These are phyloP conservation scores for Rhizophagus clarus DNA, from an alignment of 192 early-diverging fungal genomes.

Conservation along the genomic window DNA sequence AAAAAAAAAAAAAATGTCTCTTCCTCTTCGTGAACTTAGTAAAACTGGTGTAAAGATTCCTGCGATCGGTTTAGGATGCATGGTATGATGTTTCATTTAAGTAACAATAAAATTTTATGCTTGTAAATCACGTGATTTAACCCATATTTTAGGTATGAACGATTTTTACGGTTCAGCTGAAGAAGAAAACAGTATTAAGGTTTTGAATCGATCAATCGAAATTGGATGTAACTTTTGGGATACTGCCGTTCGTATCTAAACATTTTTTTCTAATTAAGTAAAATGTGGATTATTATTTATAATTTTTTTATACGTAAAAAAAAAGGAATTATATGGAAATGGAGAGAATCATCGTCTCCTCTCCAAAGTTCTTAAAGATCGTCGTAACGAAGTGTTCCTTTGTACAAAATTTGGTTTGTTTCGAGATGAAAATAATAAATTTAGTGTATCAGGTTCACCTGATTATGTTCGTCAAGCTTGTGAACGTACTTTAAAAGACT, in stretches of 20 bases:
- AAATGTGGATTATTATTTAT: too few relatives aligned
- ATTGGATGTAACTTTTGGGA: constrained; percentile 62
- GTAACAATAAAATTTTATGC: not conserved
- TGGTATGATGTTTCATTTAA: constrained; percentile 29
- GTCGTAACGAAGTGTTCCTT: constrained; percentile 56
- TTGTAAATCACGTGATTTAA: too few relatives aligned
- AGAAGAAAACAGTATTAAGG: constrained; percentile 39
- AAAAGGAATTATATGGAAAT: constrained; percentile 53
- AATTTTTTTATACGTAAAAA: not conserved
- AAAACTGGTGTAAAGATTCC: constrained; percentile 39
- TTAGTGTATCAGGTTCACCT: constrained; percentile 39
- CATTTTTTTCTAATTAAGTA: too few relatives aligned
- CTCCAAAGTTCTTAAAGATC: constrained; percentile 48
- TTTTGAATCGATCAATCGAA: constrained; percentile 52
- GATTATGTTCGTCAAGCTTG: constrained; percentile 49
- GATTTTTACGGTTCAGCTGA: constrained; percentile 40
- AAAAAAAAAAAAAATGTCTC: not conserved
- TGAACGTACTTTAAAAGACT: constrained; percentile 30
- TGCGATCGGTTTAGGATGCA: constrained; percentile 44
- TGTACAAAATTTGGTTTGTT: constrained; percentile 64
- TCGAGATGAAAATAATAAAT: not conserved
- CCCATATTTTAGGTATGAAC: constrained; percentile 32
- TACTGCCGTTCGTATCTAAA: constrained; percentile 35
- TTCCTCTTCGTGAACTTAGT: constrained; percentile 31
- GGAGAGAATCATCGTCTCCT: constrained; percentile 60